Base-by-base conservation (phyloP, 1,284 basidiomycete species). In the Apiotrichum veenhuisii region DNA sequence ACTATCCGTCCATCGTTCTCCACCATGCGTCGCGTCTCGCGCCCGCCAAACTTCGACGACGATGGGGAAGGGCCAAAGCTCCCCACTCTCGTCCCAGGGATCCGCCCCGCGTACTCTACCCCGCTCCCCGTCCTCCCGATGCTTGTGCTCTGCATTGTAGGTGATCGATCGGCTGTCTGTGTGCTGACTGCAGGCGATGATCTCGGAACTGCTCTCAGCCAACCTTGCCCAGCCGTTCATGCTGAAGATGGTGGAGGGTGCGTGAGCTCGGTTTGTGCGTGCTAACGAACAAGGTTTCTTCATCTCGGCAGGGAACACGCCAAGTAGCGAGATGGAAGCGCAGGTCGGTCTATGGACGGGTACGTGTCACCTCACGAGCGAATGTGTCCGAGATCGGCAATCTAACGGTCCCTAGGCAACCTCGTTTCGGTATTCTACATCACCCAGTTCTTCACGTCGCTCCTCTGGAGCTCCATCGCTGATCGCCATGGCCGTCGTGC, bases 381-480 rank as follows among this genome's bases (percentile, higher is more conserved):
- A 30, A 3, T 23, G 22, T 11, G 5, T 25, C 42, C 36, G 23
- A 25, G 20, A 18, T 49, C 36, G 22, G 17, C 27, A 48, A 17
- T 38, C 63, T 67, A 49, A 63, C 52, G 18, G 11, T 10, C 8
- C 64, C 48, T 59, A 52, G 74, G 75, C 11, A 79, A 78, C 57
- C 68, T 78, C 11, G 77, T 79, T 15, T 75, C 80, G 22, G 78
- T 77, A 27, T 80, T 80, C 72, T 82, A 80, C 72, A 75, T 81
- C 55, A 77, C 78, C 15, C 78, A 80, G 62, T 96, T 98, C 77
- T 80, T 96, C 41, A 98, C 95, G 1, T 95, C 92, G 33, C 79
- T 99, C 42, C 82, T 98, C 58, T 80, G 92, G 95, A 91, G 92
- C 45, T 92, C 90, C 25, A 85, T 94, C 20, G 95, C 95, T 14